A percentile compares a stretch with the other conserved stretches of the same genome.
Evolutionary conservation across 1,284 basidiomycete genomes (phyloP).

Genomic region (Phellinidium pouzarii): DNA sequence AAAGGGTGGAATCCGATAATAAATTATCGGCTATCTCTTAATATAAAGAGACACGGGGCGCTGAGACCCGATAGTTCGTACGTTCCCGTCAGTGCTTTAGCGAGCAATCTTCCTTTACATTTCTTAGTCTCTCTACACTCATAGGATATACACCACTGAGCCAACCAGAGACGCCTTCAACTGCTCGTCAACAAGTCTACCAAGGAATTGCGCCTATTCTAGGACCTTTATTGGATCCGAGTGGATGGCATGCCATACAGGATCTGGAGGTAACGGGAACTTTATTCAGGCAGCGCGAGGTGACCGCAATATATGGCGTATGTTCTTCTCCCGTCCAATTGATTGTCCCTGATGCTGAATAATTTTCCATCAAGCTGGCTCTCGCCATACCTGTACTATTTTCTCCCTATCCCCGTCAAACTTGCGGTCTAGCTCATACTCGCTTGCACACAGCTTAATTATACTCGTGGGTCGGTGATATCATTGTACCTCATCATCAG

Average conservation of each 20-base stretch:
- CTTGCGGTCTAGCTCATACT: not conserved
- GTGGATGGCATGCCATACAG: conserved; percentile 8
- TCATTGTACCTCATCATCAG: conserved; percentile 13
- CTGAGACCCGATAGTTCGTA: conserved; percentile 9
- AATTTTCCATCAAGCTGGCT: conserved; percentile 11
- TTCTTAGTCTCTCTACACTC: conserved; percentile 11
- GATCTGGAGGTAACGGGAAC: conserved; percentile 4
- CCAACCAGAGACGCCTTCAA: conserved; percentile 9
- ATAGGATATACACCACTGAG: conserved; percentile 13
- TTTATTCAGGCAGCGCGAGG: conserved; percentile 12
- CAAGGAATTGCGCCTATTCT: conserved; percentile 7
- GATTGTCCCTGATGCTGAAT: not conserved
- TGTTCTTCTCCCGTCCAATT: not conserved
- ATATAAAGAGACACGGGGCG: conserved; percentile 12
- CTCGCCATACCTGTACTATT: conserved; percentile 14
- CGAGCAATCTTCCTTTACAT: not conserved
- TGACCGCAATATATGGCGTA: conserved; percentile 9
- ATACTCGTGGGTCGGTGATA: conserved; percentile 18
- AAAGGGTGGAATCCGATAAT: conserved; percentile 6
- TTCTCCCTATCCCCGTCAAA: not conserved
- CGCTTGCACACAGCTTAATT: conserved; percentile 12
- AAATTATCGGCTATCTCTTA: conserved; percentile 9
- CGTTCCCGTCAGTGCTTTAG: not conserved
- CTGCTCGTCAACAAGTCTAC: conserved; percentile 8
- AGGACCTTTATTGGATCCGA: conserved; percentile 12